Base-by-base conservation (phyloP, 768 basidiomycete species). In the Panus rudis region DNA sequence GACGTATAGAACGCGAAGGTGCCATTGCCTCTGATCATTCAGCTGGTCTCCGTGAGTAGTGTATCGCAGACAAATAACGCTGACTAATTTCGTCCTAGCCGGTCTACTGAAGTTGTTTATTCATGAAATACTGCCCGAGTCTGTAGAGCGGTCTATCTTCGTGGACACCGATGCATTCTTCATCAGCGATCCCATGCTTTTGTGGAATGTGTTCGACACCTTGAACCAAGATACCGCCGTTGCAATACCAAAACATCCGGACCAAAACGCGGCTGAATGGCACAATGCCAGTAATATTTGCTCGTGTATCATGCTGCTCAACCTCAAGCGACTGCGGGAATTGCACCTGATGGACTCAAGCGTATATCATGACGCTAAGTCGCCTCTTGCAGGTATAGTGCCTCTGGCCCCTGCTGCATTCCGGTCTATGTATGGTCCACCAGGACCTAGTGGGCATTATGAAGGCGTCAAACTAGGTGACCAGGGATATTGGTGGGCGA, bases 401-500 rank as follows among this genome's bases (percentile, higher is more conserved):
- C 63, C 73, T 4, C 57, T 73, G 25, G 60, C 64, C 2, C 69
- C 72, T 5, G 55, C 62, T 14, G 63, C 71, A 27, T 75, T 75
- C 51, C 52, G 52, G 35, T 64, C 66, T 2, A 67, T 67, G 59
- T 75, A 66, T 43, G 73, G 73, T 17, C 42, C 53, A 10, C 70
- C 70, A 2, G 61, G 56, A 12, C 56, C 47, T 4, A 59, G 60
- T 11, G 70, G 68, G 2, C 61, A 56, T 13, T 71, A 72, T 45
- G 52, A 63, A 33, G 66, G 69, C 47, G 71, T 70, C 3, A 66
- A 64, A n/a, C 63, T 75, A 24, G 72, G 72, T 27, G 73, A 74
- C 52, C 72, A 75, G 54, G 70, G 70, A 3, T 75, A 71, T 47
- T 75, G 70, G 70, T 75, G 72, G 72, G 72, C 73, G 37, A 71